phyloP scores from a whole-genome alignment of 495 filamentous ascomycete genomes.

The Xylaria grammica region DNA sequence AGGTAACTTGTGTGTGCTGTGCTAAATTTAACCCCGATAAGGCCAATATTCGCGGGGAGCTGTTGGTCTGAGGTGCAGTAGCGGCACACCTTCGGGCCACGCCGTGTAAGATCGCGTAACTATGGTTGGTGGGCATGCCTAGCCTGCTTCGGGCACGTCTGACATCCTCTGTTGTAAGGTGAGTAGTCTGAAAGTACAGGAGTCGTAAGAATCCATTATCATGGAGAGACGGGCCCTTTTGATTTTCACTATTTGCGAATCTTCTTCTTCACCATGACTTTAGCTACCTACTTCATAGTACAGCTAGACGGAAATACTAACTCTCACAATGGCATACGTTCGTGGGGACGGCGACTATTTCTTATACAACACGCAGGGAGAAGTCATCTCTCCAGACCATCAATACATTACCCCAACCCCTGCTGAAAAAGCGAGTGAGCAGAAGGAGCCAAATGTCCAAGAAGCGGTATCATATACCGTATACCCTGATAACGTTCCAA shows the following conservation, averaged over 20 bases:
- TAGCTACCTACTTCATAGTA: too few species aligned
- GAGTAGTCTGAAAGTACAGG: too few species aligned
- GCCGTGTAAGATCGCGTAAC: neutral
- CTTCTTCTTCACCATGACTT: too few species aligned
- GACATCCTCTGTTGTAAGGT: too few species aligned
- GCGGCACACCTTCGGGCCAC: neutral
- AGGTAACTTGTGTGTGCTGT: neutral
- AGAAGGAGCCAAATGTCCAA: constrained; percentile 2
- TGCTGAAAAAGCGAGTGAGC: neutral
- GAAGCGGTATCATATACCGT: neutral
- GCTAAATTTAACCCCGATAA: neutral
- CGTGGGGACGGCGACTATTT: constrained; percentile 1
- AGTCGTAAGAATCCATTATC: too few species aligned
- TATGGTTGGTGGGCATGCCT: neutral
- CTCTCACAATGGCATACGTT: neutral
- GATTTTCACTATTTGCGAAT: too few species aligned
- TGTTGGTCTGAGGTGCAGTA: neutral
- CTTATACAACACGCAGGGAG: neutral
- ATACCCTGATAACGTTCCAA: neutral
- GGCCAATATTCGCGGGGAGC: neutral
- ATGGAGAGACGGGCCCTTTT: too few species aligned
- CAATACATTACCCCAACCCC: neutral
- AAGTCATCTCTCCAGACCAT: neutral
- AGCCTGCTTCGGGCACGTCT: too few species aligned
- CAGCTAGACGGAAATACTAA: too few species aligned